Evolutionary conservation across 2,329 filamentous ascomycete species (phyloP).

Genomic region (Paecilomyces fulvus): DNA sequence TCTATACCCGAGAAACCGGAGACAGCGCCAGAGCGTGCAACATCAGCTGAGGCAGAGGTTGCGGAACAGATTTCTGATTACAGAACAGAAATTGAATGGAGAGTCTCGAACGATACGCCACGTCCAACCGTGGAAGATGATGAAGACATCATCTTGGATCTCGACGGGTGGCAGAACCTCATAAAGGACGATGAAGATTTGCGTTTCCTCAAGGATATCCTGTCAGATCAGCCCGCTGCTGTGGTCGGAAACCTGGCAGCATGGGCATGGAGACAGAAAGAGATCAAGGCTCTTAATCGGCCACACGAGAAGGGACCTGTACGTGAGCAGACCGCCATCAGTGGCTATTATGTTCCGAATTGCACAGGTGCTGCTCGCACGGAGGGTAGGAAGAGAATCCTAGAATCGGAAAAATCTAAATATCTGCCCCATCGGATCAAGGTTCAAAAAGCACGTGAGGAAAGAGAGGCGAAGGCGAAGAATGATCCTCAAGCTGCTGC

Average conservation of each 20-base stretch:
- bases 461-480: constrained; percentile 64
- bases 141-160: constrained; percentile 53
- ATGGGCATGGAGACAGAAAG: constrained; percentile 65
- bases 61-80: constrained; percentile 26
- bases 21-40: constrained; percentile 2
- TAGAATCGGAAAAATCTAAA: constrained; percentile 95
- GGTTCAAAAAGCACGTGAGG: constrained; percentile 82
- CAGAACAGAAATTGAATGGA: constrained; percentile 49
- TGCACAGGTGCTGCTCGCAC: constrained; percentile 77
- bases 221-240: constrained; percentile 40
- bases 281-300: constrained; percentile 61
- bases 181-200: constrained; percentile 64
- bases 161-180: constrained; percentile 61
- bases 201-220: constrained; percentile 44
- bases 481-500: constrained; percentile 59
- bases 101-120: constrained; percentile 51
- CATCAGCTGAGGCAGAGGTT: constrained; percentile 17
- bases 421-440: constrained; percentile 97
- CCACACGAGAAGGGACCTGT: constrained; percentile 48
- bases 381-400: constrained; percentile 88
- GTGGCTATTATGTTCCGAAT: constrained; percentile 77
- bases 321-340: constrained; percentile 46
- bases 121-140: constrained; percentile 60
- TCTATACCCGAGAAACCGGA: constrained; percentile 9
- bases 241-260: constrained; percentile 50